These are phyloP conservation scores for Bruguiera hainesii DNA, from an alignment of 441 rosid species.

Conservation along the genomic window DNA sequence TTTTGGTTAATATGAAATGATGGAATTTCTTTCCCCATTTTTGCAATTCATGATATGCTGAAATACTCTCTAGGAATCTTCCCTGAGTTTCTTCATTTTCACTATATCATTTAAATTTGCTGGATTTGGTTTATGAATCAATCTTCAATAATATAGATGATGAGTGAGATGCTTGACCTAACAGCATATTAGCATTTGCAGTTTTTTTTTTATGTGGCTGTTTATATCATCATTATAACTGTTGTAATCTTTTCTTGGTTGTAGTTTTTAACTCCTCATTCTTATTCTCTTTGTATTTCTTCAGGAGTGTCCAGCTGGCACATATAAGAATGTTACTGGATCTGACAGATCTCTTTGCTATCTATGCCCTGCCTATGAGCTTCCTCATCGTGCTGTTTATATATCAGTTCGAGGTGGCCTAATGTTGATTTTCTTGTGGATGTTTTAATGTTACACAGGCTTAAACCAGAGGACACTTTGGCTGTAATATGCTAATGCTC, in stretches of 20 bases:
- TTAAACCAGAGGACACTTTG: background rate
- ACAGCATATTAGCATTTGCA: background rate
- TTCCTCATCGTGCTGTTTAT: slow-evolving; percentile 85
- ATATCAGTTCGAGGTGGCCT: slow-evolving; percentile 77
- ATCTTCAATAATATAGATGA: background rate
- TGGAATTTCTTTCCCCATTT: slow-evolving; percentile 4
- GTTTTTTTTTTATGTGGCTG: background rate
- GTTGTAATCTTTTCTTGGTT: too few relatives aligned
- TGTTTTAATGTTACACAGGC: background rate
- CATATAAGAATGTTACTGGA: slow-evolving; percentile 86
- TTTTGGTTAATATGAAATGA: background rate
- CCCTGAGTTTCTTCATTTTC: background rate
- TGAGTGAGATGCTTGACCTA: background rate
- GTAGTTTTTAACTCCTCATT: background rate
- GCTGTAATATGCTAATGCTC: background rate
- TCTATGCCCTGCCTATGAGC: slow-evolving; percentile 68
- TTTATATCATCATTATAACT: too few relatives aligned
- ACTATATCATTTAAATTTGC: too few relatives aligned
- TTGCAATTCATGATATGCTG: background rate
- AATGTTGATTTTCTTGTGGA: slow-evolving; percentile 6
- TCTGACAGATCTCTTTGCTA: slow-evolving; percentile 80
- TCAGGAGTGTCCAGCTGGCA: slow-evolving; percentile 97
- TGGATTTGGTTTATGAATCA: too few relatives aligned
- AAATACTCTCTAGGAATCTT: too few relatives aligned
- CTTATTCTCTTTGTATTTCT: slow-evolving; percentile 23